Base-by-base conservation (phyloP, 2,329 filamentous ascomycete genomes). In the Berkeleyomyces basicola region DNA sequence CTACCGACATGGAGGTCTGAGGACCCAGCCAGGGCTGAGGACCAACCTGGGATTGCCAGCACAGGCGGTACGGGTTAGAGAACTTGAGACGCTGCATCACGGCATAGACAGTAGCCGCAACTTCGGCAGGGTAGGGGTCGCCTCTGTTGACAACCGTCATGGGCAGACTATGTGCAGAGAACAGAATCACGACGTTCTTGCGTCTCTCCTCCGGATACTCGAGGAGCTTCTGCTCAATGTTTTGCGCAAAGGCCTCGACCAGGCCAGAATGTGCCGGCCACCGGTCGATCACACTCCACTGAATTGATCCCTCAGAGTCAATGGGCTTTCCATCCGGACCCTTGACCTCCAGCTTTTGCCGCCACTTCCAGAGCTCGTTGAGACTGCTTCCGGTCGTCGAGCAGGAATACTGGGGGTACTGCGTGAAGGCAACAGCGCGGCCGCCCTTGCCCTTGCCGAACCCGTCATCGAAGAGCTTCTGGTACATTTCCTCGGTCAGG, bases 341-440 rank as follows among this genome's bases (percentile, higher is more conserved):
- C 73, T 89, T 90, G 46, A 88, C 89, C 73, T 97, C 91, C 61
- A 99, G 76, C 66, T 90, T 79, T 70, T 90, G 87, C 66, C 91
- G 82, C 90, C 91, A 96, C 75, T 95, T 96, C 93, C 93, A 99
- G 43, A 99, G 76, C 75, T 99, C 93, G 70, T 99, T 99, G 63
- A 99, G 76, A 66, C 90, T 96, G 73, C 90, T 96, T 31, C 93
- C 93, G 0, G 93, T 99, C 1, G 93, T 99, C 23, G 90, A 96
- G 76, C 95, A 99, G 23, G 90, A 96, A 74, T 99, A 99, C 72
- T 99, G 93, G 1, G 93, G 93, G 70, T 99, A 99, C 74, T 99
- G 93, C 37, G 92, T 96, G 71, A 99, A 99, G 1, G 93, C 93
- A 3, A 99, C 90, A 1, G 95, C 93, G 64, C 93, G 82, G 2